Base-by-base conservation (phyloP, 495 filamentous ascomycete genomes). In the Neohortaea acidophila region DNA sequence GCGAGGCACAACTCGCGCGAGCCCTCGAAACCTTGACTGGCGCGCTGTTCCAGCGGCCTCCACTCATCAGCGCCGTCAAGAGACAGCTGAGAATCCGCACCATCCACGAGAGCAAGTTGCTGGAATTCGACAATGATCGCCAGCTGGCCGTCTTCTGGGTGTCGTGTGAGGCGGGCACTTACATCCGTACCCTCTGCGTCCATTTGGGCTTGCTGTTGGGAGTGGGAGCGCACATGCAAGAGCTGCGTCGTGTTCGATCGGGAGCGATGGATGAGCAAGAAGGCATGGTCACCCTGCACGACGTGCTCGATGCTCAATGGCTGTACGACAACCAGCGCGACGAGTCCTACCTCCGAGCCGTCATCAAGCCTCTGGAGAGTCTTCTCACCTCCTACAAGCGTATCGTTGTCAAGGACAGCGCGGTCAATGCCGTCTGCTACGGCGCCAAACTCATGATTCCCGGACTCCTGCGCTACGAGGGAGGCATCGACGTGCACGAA, bases 131-230 rank as follows among this genome's bases (percentile, higher is more conserved):
- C 61, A 93, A 96, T 58, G 85, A 96, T 40, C 75, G 89, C 44
- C 83, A 94, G 55, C 72, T 97, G n/a, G 91, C 79, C 59, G 85
- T 96, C 22, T 97, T 97, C 72, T 94, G 89, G 89, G 91, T 96
- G 42, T 87, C 81, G 60, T 97, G 89, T 59, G 89, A 97, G 62
- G 89, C 89, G 44, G 89, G 89, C 53, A 96, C 89, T 22, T 97
- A 97, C 55, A 94, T 97, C 57, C 80, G 89, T 62, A 96, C 91
- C 10, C 73, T 97, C 15, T 97, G 89, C 64, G 89, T 96, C 25
- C 89, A 97, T 64, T 62, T 97, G 47, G 89, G 89, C 43, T 68
- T 96, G 41, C 59, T 97, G 37, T 69, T 96, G 28, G 89, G 89
- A 52, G 84, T 94, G 29, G 89, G 91, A 47, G 89, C 81, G 9